phyloP scores from a whole-genome alignment of 306 rosid species.

The Lablab purpureus region DNA sequence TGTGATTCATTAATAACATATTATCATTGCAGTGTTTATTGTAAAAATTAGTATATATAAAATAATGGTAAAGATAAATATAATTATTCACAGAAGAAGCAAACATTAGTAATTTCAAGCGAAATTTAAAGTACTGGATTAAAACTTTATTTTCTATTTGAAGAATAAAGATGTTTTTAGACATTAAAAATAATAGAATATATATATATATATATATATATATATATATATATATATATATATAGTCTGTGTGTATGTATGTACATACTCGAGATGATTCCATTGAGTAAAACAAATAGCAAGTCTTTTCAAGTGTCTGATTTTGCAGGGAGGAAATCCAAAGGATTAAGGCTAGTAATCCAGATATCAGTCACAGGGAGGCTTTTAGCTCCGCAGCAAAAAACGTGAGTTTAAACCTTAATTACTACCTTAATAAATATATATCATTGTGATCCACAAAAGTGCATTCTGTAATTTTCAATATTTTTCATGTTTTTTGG shows the following conservation, averaged over 20 bases:
- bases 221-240: too few relatives aligned
- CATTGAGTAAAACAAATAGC: constrained; percentile 10
- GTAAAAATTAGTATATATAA: neutral
- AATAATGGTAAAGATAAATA: neutral
- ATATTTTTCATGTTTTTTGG: neutral
- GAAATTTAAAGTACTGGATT: neutral
- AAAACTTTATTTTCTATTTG: neutral
- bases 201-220: too few relatives aligned
- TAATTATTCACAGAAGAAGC: neutral
- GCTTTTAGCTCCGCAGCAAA: constrained; percentile 98
- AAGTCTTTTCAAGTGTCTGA: constrained; percentile 1
- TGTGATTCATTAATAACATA: neutral
- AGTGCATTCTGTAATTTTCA: neutral
- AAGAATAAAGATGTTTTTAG: constrained; percentile 9
- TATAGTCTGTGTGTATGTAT: too few relatives aligned
- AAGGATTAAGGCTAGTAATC: constrained; percentile 95
- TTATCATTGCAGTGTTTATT: neutral
- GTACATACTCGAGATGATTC: too few relatives aligned
- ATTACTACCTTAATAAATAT: neutral
- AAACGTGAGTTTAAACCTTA: constrained; percentile 71
- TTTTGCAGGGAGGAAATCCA: constrained; percentile 93
- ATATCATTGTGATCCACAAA: neutral
- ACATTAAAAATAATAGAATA: too few relatives aligned
- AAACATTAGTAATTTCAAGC: neutral
- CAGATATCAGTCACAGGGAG: constrained; percentile 95